phyloP scores from a whole-genome alignment of 179 eudicot genomes.

The Amaranthus tricolor region DNA sequence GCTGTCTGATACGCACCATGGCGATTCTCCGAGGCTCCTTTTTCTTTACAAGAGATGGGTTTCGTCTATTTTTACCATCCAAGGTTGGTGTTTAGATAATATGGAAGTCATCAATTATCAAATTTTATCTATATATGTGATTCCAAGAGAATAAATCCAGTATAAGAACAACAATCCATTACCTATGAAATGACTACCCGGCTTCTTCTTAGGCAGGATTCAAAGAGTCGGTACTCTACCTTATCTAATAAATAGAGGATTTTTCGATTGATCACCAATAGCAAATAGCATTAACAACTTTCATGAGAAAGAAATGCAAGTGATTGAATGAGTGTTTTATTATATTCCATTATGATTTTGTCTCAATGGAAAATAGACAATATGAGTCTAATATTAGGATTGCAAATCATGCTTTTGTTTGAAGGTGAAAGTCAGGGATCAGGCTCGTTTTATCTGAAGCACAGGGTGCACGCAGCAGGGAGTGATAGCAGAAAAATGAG shows the following conservation, averaged over 20 bases:
- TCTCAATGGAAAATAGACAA: too few relatives aligned
- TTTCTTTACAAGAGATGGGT: slow-evolving; percentile 88
- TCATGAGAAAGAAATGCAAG: not conserved
- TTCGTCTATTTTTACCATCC: slow-evolving; percentile 56
- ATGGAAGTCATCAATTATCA: too few relatives aligned
- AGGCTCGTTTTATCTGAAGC: slow-evolving; percentile 52
- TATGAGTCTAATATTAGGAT: not conserved
- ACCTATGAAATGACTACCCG: too few relatives aligned
- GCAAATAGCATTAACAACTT: too few relatives aligned
- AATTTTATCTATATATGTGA: too few relatives aligned
- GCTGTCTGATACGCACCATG: slow-evolving; percentile 81
- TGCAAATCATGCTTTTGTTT: not conserved
- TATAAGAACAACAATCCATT: too few relatives aligned
- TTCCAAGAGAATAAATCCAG: too few relatives aligned
- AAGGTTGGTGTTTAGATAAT: slow-evolving; percentile 37
- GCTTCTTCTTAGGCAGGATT: too few relatives aligned
- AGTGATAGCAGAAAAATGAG: slow-evolving; percentile 25
- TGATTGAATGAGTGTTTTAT: not conserved
- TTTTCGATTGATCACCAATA: too few relatives aligned
- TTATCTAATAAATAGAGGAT: too few relatives aligned
- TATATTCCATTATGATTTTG: not conserved
- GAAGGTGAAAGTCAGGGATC: slow-evolving; percentile 49
- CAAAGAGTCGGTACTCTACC: too few relatives aligned
- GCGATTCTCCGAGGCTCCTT: slow-evolving; percentile 63
- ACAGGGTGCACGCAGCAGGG: slow-evolving; percentile 14